These are phyloP conservation scores for Deinandra increscens DNA, from an alignment of 129 eudicot genomes.

Conservation along the genomic window DNA sequence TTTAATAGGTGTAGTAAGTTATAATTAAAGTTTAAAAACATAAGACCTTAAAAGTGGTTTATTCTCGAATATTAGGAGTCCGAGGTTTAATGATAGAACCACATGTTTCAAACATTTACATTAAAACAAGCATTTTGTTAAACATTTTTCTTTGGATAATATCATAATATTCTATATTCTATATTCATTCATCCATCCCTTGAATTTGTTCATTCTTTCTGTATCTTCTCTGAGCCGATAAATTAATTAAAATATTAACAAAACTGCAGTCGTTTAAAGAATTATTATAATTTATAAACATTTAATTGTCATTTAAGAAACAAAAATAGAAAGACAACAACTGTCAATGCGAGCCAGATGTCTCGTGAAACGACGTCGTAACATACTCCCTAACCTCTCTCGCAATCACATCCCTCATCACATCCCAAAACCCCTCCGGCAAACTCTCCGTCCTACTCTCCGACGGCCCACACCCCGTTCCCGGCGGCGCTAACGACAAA, in stretches of 20 bases:
- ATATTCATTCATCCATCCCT: too few relatives aligned
- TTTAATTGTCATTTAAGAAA: background rate
- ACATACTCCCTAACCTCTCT: constrained; percentile 72
- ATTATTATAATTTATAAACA: constrained; percentile 1
- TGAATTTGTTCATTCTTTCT: background rate
- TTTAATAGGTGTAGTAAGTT: too few relatives aligned
- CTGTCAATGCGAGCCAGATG: constrained; percentile 37
- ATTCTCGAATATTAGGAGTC: too few relatives aligned
- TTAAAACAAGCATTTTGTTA: background rate
- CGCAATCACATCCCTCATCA: constrained; percentile 59
- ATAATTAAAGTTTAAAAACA: too few relatives aligned
- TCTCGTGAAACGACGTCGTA: constrained; percentile 56
- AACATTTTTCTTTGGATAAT: background rate
- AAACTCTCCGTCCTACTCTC: constrained; percentile 34
- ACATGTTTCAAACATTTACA: background rate
- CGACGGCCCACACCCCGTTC: constrained; percentile 34
- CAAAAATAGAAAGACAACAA: background rate
- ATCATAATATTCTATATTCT: too few relatives aligned
- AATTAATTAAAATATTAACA: background rate
- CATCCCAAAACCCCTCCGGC: constrained; percentile 52
- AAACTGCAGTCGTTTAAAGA: background rate
- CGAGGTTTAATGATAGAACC: too few relatives aligned
- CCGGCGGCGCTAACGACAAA: constrained; percentile 66
- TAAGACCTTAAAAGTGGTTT: too few relatives aligned
- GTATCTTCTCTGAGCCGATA: background rate